Percentiles rank a stretch among this genome's conserved stretches.
These are phyloP conservation scores for Cyanidiococcus yangmingshanensis DNA, from an alignment of 23 red algal species.

Conservation along the genomic window DNA sequence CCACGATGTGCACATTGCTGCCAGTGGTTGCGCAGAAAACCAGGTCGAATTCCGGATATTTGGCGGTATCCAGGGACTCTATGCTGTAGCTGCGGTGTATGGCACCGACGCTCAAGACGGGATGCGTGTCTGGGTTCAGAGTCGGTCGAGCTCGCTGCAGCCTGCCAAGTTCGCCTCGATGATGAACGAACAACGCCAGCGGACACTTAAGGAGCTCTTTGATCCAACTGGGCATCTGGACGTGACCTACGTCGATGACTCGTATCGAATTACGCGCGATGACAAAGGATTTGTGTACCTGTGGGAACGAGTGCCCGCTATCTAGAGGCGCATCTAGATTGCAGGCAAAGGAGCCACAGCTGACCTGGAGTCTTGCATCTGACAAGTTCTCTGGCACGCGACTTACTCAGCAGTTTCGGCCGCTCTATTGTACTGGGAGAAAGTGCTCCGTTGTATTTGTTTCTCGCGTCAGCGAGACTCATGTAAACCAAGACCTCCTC, in stretches of 20 bases:
- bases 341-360: too few species aligned
- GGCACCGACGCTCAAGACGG: neutral
- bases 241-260: neutral
- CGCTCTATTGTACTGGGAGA: too few species aligned
- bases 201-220: neutral
- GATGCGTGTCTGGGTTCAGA: neutral
- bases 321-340: neutral
- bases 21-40: neutral
- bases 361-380: too few species aligned
- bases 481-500: too few species aligned
- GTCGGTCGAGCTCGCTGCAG: neutral
- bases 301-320: neutral
- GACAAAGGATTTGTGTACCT: neutral
- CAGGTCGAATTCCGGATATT: neutral
- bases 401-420: too few species aligned
- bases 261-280: neutral
- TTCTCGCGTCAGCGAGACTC: too few species aligned
- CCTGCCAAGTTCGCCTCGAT: neutral
- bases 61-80: neutral
- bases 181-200: neutral
- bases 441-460: too few species aligned
- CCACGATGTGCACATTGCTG: neutral
- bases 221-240: conserved; percentile 7
- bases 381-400: too few species aligned
- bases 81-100: neutral